These are phyloP conservation scores for Microsporum ferrugineum DNA, from an alignment of 2,329 filamentous ascomycete genomes.

Conservation along the genomic window DNA sequence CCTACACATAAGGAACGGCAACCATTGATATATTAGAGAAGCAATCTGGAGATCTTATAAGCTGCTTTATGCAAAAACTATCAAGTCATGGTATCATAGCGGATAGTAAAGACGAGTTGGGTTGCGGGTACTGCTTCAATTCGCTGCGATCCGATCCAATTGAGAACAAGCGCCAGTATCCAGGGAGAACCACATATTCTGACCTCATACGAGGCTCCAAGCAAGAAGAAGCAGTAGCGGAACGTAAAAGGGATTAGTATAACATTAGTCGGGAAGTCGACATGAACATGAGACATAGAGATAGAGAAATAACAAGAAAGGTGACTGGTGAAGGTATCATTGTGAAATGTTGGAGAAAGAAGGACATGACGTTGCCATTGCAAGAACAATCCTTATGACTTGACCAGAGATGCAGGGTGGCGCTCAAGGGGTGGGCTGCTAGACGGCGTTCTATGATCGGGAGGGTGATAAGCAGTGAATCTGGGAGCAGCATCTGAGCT, in stretches of 20 bases:
- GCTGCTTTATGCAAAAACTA: neutral
- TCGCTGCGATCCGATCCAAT: neutral
- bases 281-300: neutral
- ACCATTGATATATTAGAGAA: neutral
- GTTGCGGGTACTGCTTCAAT: neutral
- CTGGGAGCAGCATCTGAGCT: conserved; percentile 3
- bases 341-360: neutral
- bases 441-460: neutral
- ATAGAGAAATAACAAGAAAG: neutral
- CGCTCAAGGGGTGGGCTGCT: conserved; percentile 4
- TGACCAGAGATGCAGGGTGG: neutral
- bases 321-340: neutral
- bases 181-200: neutral
- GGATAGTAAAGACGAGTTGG: neutral
- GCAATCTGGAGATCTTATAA: neutral
- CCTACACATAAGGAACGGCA: neutral
- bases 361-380: neutral
- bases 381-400: neutral
- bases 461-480: conserved; percentile 6
- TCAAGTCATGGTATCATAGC: neutral
- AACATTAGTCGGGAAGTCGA: neutral
- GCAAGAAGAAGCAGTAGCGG: neutral
- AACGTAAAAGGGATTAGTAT: neutral
- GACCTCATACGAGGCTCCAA: neutral
- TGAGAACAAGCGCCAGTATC: neutral